A percentile compares a stretch with the other conserved stretches of the same genome.
Conservation (phyloP, 192 early-diverging fungal genomes). For the Geranomyces michiganensis region DNA sequence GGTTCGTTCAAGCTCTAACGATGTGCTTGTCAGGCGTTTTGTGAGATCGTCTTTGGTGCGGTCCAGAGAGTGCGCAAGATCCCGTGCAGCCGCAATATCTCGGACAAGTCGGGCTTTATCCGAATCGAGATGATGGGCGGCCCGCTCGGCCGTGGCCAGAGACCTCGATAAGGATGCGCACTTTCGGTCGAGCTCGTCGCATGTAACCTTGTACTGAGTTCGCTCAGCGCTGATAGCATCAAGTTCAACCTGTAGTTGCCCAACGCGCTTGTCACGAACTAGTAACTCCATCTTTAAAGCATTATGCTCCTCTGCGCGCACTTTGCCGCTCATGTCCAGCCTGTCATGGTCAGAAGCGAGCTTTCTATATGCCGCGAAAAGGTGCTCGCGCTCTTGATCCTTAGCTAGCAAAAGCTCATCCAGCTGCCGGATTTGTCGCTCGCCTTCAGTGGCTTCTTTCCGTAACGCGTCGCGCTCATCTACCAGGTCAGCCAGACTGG, state of each 20-base stretch:
- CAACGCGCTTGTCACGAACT: constrained; percentile 52
- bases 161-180: constrained; percentile 45
- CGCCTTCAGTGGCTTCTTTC: constrained; percentile 47
- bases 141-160: constrained; percentile 45
- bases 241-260: constrained; percentile 44
- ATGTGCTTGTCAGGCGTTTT: constrained; percentile 4
- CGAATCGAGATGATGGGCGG: constrained; percentile 42
- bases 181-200: constrained; percentile 50
- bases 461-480: constrained; percentile 39
- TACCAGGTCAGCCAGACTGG: constrained; percentile 33
- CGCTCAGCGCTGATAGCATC: constrained; percentile 41
- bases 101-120: constrained; percentile 47
- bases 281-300: constrained; percentile 53
- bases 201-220: constrained; percentile 45
- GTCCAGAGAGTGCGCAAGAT: constrained; percentile 27
- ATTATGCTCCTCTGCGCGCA: constrained; percentile 22
- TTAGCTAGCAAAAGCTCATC: constrained; percentile 50
- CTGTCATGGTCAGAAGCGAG: constrained; percentile 50
- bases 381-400: constrained; percentile 53
- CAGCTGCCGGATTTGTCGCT: constrained; percentile 47
- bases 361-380: constrained; percentile 51
- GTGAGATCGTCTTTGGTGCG: constrained; percentile 25
- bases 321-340: constrained; percentile 14
- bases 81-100: constrained; percentile 40
- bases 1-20: constrained; percentile 14